Evolutionary conservation across 768 basidiomycete genomes (phyloP).

Genomic region (Leccinum subgranulosum): DNA sequence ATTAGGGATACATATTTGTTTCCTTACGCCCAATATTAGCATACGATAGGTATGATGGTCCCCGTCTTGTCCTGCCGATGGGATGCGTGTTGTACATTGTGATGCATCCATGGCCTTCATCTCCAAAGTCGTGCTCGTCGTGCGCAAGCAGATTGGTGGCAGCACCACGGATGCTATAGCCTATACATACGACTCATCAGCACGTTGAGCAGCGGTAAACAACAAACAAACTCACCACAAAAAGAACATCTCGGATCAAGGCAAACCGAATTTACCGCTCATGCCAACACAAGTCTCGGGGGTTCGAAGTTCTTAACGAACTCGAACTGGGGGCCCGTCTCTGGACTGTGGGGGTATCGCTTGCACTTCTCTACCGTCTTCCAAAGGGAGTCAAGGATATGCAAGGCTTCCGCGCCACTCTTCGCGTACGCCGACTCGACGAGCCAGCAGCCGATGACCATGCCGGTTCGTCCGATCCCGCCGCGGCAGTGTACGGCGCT

Average conservation of each 20-base stretch:
- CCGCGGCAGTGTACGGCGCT: conserved; percentile 79
- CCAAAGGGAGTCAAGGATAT: conserved; percentile 68
- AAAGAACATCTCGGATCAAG: not conserved
- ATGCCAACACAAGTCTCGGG: conserved; percentile 19
- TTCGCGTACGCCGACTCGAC: conserved; percentile 61
- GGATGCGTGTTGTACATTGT: conserved; percentile 29
- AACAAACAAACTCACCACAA: conserved; percentile 3
- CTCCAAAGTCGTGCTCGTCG: not conserved
- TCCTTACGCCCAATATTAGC: conserved; percentile 4
- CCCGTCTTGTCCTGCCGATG: conserved; percentile 13
- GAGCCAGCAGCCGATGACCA: conserved; percentile 73
- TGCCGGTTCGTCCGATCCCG: conserved; percentile 67
- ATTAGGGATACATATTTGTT: conserved; percentile 21
- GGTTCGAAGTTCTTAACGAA: conserved; percentile 60
- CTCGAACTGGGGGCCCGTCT: conserved; percentile 76
- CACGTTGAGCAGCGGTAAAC: not conserved
- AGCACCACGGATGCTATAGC: conserved; percentile 1
- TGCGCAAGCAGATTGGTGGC: conserved; percentile 1
- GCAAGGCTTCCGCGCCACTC: conserved; percentile 62
- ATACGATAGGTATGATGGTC: conserved; percentile 2
- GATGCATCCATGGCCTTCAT: conserved; percentile 16
- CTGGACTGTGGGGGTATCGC: conserved; percentile 72
- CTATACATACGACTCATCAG: not conserved
- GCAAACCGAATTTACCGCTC: not conserved
- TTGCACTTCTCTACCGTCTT: conserved; percentile 74